Evolutionary conservation across 2,329 filamentous ascomycete species (phyloP).

Genomic region (Colletotrichum paranaense): DNA sequence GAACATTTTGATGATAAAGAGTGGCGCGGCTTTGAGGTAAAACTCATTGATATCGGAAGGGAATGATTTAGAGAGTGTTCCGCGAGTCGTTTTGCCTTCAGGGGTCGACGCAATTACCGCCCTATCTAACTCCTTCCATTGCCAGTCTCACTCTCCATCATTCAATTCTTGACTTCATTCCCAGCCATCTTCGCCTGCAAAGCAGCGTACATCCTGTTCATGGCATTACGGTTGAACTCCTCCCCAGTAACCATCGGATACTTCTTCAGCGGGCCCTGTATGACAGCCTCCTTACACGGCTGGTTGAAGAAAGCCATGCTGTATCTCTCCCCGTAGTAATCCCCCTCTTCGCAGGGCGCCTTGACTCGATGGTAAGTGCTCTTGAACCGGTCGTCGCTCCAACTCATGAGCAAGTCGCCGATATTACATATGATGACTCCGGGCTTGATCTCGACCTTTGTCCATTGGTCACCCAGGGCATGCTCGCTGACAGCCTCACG

Average conservation of each 20-base stretch:
- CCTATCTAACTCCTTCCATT: background rate
- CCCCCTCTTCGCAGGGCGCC: conserved; percentile 64
- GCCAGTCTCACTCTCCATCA: background rate
- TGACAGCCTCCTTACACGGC: conserved; percentile 66
- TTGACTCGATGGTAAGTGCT: conserved; percentile 74
- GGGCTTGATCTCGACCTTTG: conserved; percentile 65
- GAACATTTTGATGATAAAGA: no score
- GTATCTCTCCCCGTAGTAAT: conserved; percentile 70
- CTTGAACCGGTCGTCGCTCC: conserved; percentile 76
- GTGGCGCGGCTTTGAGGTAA: no score
- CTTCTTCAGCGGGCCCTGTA: conserved; percentile 71
- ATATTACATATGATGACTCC: conserved; percentile 73
- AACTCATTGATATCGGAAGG: no score
- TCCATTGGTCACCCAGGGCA: conserved; percentile 70
- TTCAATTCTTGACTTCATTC: background rate
- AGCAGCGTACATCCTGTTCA: conserved; percentile 13
- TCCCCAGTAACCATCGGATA: conserved; percentile 70
- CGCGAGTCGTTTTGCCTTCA: no score
- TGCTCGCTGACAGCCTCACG: conserved; percentile 70
- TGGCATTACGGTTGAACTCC: conserved; percentile 60
- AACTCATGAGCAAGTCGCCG: conserved; percentile 74
- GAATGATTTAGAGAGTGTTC: no score
- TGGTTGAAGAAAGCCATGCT: conserved; percentile 77
- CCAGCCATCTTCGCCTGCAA: conserved; percentile 6
- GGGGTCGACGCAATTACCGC: no score